A percentile compares a stretch with the other conserved stretches of the same genome.
These are phyloP conservation scores for Coemansia sp. DNA, from an alignment of 192 early-diverging fungal genomes.

Conservation along the genomic window DNA sequence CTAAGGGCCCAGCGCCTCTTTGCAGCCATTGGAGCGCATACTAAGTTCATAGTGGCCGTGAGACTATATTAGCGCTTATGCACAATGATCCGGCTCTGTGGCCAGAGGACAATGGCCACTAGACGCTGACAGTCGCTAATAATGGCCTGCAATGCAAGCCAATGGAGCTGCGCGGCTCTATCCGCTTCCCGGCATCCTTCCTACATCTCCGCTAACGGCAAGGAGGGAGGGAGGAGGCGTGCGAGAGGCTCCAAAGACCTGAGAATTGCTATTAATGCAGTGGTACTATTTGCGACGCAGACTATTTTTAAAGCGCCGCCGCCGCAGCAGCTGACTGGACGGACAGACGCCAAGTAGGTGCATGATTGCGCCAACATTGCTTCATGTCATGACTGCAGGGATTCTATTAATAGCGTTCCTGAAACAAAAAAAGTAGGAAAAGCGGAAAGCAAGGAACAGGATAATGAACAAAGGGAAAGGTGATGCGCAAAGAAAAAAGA, in stretches of 20 bases:
- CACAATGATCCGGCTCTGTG: slow-evolving; percentile 11
- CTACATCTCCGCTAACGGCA: slow-evolving; percentile 7
- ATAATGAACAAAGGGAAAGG: background rate
- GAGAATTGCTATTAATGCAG: slow-evolving; percentile 5
- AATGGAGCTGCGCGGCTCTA: slow-evolving; percentile 11
- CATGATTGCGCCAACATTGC: slow-evolving; percentile 4
- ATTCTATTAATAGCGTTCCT: slow-evolving; percentile 6
- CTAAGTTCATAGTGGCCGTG: background rate
- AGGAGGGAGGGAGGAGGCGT: slow-evolving; percentile 1
- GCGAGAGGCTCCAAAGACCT: background rate
- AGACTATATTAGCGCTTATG: background rate
- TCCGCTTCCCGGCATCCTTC: background rate
- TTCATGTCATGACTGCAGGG: slow-evolving; percentile 2
- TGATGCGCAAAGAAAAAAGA: slow-evolving; percentile 8
- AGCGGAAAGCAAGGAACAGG: background rate
- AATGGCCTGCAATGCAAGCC: slow-evolving; percentile 7
- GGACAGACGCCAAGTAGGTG: background rate
- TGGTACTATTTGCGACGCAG: background rate
- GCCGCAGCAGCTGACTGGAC: slow-evolving; percentile 8
- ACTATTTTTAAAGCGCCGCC: slow-evolving; percentile 10
- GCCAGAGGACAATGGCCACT: background rate
- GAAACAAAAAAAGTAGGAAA: background rate
- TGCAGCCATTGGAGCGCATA: background rate
- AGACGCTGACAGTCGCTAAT: background rate
- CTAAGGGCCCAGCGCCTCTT: background rate